These are phyloP conservation scores for Globisporangium canariense DNA, from an alignment of 352 stramenopile genomes.

Conservation along the genomic window DNA sequence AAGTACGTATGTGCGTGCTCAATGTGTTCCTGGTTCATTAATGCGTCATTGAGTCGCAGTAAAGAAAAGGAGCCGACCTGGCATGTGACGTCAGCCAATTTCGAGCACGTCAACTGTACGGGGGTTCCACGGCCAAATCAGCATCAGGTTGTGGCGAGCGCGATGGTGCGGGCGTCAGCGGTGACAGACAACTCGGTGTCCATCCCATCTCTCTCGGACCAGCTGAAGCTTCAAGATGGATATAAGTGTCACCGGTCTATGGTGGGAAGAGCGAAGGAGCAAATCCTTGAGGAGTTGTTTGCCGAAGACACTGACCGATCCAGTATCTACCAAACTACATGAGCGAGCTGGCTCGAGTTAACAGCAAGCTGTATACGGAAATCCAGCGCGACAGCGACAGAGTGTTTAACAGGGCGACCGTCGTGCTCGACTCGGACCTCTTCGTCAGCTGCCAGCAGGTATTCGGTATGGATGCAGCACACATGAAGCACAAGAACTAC, in stretches of 20 bases:
- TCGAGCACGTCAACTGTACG: not conserved
- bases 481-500: constrained; percentile 31
- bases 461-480: constrained; percentile 20
- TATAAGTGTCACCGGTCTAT: not conserved
- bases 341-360: not conserved
- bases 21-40: not conserved
- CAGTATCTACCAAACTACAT: not conserved
- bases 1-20: not conserved
- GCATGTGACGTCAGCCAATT: not conserved
- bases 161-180: not conserved
- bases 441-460: constrained; percentile 14
- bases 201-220: not conserved
- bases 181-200: not conserved
- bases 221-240: not conserved
- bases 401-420: constrained; percentile 13
- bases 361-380: not conserved
- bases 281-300: not conserved
- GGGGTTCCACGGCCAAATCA: not conserved
- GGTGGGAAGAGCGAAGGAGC: not conserved
- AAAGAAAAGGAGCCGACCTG: not conserved
- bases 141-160: not conserved
- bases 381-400: not conserved
- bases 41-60: not conserved
- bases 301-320: not conserved
- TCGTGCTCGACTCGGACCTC: constrained; percentile 9